Conservation (phyloP, 2,329 filamentous ascomycete genomes). For the Fusarium sp. region DNA sequence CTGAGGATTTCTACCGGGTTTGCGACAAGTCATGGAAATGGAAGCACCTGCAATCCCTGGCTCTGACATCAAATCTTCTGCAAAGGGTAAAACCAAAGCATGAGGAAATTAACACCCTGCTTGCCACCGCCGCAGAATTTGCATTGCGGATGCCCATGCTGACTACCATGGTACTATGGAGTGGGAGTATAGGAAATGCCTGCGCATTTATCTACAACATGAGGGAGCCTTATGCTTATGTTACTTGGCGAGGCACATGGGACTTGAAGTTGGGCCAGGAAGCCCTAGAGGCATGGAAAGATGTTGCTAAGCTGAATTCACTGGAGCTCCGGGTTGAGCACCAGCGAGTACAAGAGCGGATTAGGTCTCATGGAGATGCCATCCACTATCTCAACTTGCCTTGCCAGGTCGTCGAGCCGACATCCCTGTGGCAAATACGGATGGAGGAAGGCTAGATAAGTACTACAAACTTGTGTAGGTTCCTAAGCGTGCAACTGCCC, state of each 20-base stretch:
- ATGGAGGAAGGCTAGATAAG: neutral
- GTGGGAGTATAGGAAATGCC: neutral
- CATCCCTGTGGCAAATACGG: too few species aligned
- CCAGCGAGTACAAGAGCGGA: neutral
- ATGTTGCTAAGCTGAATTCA: neutral
- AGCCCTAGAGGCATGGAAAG: neutral
- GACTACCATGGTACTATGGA: constrained; percentile 3
- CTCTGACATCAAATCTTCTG: neutral
- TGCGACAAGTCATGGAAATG: neutral
- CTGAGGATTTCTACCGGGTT: neutral
- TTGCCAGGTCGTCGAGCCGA: too few species aligned
- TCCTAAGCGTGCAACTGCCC: too few species aligned
- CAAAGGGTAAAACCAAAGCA: fast-evolving
- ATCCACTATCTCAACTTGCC: constrained; percentile 27
- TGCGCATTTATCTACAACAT: constrained; percentile 5
- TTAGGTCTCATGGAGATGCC: constrained; percentile 39
- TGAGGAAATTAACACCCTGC: fast-evolving
- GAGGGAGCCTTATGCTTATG: neutral
- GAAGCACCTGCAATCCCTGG: neutral
- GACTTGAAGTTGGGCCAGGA: neutral
- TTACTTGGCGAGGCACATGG: constrained; percentile 8
- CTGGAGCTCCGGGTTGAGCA: neutral
- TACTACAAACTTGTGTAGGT: too few species aligned
- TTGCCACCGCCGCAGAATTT: neutral
- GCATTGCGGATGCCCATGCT: neutral